Base-by-base conservation (phyloP, 2,329 filamentous ascomycete genomes). In the Periconia sp. region DNA sequence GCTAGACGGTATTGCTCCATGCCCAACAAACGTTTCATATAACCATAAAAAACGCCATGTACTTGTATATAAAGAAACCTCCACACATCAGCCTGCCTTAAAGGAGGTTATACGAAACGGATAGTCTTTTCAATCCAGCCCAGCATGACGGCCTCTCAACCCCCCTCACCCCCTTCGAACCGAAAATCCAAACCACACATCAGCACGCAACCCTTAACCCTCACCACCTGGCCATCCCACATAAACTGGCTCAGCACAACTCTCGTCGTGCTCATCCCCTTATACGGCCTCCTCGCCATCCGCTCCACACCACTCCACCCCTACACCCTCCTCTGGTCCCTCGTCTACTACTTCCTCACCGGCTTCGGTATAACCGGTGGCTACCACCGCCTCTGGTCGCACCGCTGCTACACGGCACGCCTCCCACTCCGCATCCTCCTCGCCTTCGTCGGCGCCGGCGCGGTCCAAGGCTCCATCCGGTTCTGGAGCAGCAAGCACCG, bases 191-290 rank as follows among this genome's bases (percentile, higher is more conserved):
- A 93, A 77, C 82, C 86, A 68, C 90, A 94, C 75, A 92, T 94
- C 74, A 84, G 89, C 59, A 90, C 93, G 55, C 82, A 84, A 60
- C 87, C 88, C 57, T 87, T 94, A 23, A 55, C 53, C 17, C 15
- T 55, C 75, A 76, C 79, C 61, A 96, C 96, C 79, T 93, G 90
- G 90, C 85, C 92, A 77, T 87, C 91, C 77, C 91, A 96, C 71
- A 83, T 96, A 79, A 91, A 96, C 82, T 96, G 92, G 91, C 82
- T 96, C 61, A 96, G 94, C 75, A 86, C 89, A 52, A 84, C 80
- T 56, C 84, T 96, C 73, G 92, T 96, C 70, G 74, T 95, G 61
- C 78, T 88, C 54, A 81, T 96, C 40, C 92, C 92, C 41, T 55
- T 91, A 37, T 80, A 83, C 52, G 92, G 92, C 55, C 82, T 90